phyloP scores from a whole-genome alignment of 768 basidiomycete species.

The Asterophora lycoperdoides region DNA sequence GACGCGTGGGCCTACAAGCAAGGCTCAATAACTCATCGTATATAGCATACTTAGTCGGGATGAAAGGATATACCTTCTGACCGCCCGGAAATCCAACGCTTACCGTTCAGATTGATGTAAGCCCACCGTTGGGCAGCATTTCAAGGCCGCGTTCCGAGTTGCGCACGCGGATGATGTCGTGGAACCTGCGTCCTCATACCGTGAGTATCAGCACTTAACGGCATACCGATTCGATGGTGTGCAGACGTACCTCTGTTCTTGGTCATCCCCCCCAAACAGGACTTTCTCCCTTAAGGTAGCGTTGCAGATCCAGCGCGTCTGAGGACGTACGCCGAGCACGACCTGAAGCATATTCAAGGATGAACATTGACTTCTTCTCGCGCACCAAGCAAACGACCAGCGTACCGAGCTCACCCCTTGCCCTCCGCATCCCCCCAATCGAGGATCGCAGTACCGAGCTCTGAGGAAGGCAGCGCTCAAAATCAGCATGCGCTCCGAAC shows the following conservation, averaged over 20 bases:
- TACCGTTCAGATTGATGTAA: conserved; percentile 65
- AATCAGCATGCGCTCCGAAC: no score
- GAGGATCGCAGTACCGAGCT: conserved; percentile 53
- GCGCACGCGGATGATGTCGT: conserved; percentile 57
- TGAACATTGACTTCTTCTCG: background rate
- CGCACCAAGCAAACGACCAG: background rate
- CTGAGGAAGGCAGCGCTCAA: conserved; percentile 24
- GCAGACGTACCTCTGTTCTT: conserved; percentile 44
- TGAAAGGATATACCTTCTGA: conserved; percentile 29
- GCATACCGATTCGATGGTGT: background rate
- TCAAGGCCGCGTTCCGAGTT: conserved; percentile 66
- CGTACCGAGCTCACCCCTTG: conserved; percentile 52
- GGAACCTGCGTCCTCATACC: conserved; percentile 36
- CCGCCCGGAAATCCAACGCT: conserved; percentile 20
- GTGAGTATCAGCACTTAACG: no score
- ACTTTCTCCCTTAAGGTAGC: conserved; percentile 73
- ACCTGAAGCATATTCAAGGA: conserved; percentile 38
- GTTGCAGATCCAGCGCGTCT: conserved; percentile 62
- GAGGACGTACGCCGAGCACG: conserved; percentile 58
- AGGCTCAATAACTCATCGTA: background rate
- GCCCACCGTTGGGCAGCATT: conserved; percentile 64
- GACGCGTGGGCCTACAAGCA: conserved; percentile 59
- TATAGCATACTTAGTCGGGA: background rate
- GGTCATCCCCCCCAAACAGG: conserved; percentile 62
- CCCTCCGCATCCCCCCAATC: conserved; percentile 65